Evolutionary conservation across 805 yeast species (phyloP).

Genomic region (Wickerhamomyces alni): DNA sequence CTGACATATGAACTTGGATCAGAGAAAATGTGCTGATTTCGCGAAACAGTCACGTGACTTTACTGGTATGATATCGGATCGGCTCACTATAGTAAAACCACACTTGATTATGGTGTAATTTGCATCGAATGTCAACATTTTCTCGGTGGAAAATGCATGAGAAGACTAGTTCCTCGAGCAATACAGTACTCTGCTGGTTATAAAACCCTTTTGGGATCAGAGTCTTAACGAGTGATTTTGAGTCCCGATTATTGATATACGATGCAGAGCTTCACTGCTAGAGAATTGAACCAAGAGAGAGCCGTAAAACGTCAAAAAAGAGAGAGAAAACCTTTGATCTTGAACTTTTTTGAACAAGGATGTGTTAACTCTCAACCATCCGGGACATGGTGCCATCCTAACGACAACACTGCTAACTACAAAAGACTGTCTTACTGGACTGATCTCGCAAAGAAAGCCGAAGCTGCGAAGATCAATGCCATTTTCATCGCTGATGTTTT

Average conservation of each 20-base stretch:
- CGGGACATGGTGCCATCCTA: conserved; percentile 33
- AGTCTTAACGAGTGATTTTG: no score
- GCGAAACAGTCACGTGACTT: no score
- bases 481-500: conserved; percentile 35
- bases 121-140: no score
- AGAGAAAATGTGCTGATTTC: no score
- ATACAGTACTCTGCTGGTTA: no score
- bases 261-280: neutral
- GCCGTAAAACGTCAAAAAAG: neutral
- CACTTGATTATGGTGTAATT: no score
- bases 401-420: conserved; percentile 25
- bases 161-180: no score
- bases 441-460: conserved; percentile 29
- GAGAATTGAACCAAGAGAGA: conserved; percentile 16
- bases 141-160: no score
- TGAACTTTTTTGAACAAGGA: conserved; percentile 34
- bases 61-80: no score
- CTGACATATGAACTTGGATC: no score
- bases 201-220: no score
- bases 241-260: no score
- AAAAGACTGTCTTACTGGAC: conserved; percentile 25
- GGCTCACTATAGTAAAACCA: neutral
- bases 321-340: conserved; percentile 21
- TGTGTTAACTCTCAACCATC: conserved; percentile 26
- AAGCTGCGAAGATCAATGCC: conserved; percentile 31